These are phyloP conservation scores for Laburnicola sp. DNA, from an alignment of 2,329 filamentous ascomycete species.

Conservation along the genomic window DNA sequence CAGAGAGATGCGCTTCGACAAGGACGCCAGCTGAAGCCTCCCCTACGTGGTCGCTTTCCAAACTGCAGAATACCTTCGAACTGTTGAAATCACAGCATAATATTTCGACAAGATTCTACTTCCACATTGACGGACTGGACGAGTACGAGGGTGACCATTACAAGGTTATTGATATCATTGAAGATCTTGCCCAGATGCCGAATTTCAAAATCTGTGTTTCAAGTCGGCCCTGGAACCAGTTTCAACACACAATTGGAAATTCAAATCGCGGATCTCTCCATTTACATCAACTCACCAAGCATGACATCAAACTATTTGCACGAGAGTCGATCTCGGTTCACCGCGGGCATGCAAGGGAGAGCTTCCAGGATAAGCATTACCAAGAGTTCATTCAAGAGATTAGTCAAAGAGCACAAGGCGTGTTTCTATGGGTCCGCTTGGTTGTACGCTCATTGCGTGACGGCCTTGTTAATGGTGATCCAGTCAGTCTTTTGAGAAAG, in stretches of 20 bases:
- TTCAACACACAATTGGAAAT: slow-evolving; percentile 7
- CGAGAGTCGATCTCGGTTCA: background rate
- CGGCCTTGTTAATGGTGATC: background rate
- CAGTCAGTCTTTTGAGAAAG: background rate
- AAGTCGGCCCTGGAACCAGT: slow-evolving; percentile 20
- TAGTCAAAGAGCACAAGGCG: background rate
- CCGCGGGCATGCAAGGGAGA: background rate
- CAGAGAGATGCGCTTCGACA: background rate
- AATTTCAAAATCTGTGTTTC: slow-evolving; percentile 28
- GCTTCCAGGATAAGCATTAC: background rate
- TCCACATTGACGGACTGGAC: slow-evolving; percentile 24
- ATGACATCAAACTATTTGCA: slow-evolving; percentile 11
- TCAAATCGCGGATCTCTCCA: background rate
- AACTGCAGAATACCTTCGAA: slow-evolving; percentile 2
- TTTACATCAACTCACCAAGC: slow-evolving; percentile 8
- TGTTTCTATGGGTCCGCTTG: slow-evolving; percentile 6
- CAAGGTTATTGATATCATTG: slow-evolving; percentile 17
- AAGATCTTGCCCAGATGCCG: slow-evolving; percentile 1
- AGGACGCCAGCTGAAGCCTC: background rate
- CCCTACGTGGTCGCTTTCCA: slow-evolving; percentile 1
- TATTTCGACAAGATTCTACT: slow-evolving; percentile 17
- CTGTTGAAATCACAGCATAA: background rate
- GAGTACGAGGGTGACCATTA: slow-evolving; percentile 19
- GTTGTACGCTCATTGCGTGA: slow-evolving; percentile 2
- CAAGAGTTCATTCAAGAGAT: background rate